Evolutionary conservation across 2,329 filamentous ascomycete species (phyloP), one percentile per base, ranked within the genome.

Genomic region (Xylariaceae sp.): DNA sequence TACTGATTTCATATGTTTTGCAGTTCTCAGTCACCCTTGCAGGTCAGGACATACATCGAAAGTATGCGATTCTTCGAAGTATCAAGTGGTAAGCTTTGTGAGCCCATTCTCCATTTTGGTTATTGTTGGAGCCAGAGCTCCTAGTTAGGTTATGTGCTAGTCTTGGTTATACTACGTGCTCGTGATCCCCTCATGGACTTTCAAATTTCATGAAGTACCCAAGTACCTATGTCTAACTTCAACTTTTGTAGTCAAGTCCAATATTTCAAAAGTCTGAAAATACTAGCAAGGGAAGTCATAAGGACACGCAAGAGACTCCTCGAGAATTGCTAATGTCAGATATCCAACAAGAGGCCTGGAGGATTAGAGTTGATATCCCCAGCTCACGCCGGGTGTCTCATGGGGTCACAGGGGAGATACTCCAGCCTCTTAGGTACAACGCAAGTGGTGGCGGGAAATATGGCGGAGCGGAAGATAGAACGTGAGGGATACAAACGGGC

Each of bases 361-460:
- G 49, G 3, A 28, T 56, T 19, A 14, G 34, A 50, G 14, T 29
- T 33, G 33, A 50, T 34, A 19, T 7, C 11, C 28, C 37, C 37
- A 34, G 51, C 21, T 48, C 49, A 16, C 56, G 52, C 29, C 36
- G 36, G 41, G 51, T 60, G 4, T 60, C 60, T 19, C 56, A 60
- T 14, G 60, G 50, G 14, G 56, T 46, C 3, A 59, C 53, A 29
- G 51, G 44, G 16, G 61, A 65, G 31, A 56, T 56, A 31, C 44
- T 65, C 12, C 47, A 53, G 33, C 49, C 57, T 19, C 37, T 53
- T 4, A 60, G 46, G 21, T 58, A 64, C 23, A 53, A 62, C 12
- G 52, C 47, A 21, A 59, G 52, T 43, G 44, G 43, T 33, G 48
- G 21, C 4, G 26, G 56, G 44, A 56, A 57, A 43, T 11, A 44